Conservation (phyloP, 441 rosid genomes). For the Codiaeum variegatum region DNA sequence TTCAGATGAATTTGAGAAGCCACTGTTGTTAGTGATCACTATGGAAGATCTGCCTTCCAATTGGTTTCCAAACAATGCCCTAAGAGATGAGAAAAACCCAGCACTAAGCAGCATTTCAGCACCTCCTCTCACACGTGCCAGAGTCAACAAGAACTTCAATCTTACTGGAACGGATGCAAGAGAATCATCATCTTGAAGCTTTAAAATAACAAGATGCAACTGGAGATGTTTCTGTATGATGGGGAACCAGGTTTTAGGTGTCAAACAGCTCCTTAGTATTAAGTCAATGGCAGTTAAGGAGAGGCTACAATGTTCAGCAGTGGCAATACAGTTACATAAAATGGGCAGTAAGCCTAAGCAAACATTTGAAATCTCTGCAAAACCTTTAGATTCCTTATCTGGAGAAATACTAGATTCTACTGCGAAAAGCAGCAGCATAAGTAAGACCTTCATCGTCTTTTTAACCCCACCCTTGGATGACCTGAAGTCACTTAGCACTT, state of each 20-base stretch:
- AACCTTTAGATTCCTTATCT: constrained; percentile 44
- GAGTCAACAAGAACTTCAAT: constrained; percentile 71
- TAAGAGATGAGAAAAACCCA: constrained; percentile 65
- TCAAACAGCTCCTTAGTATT: constrained; percentile 51
- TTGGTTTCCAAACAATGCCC: constrained; percentile 54
- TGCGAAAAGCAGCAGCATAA: constrained; percentile 55
- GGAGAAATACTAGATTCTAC: constrained; percentile 38
- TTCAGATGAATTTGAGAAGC: constrained; percentile 29
- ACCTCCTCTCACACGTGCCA: constrained; percentile 77
- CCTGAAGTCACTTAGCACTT: constrained; percentile 50
- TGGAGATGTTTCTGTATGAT: constrained; percentile 71
- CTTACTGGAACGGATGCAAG: constrained; percentile 42
- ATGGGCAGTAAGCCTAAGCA: constrained; percentile 67
- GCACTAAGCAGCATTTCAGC: constrained; percentile 81
- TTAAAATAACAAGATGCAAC: constrained; percentile 52
- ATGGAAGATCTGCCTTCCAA: constrained; percentile 42
- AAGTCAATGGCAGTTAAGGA: constrained; percentile 63
- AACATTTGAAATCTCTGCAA: constrained; percentile 61
- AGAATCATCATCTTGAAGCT: constrained; percentile 64
- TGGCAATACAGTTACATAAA: constrained; percentile 59
- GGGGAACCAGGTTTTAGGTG: constrained; percentile 81
- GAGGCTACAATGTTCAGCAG: constrained; percentile 53
- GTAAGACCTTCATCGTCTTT: constrained; percentile 51
- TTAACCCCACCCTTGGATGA: constrained; percentile 40
- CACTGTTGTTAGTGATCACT: constrained; percentile 32